phyloP scores from a whole-genome alignment of 192 early-diverging fungal species.

The Geranomyces variabilis region DNA sequence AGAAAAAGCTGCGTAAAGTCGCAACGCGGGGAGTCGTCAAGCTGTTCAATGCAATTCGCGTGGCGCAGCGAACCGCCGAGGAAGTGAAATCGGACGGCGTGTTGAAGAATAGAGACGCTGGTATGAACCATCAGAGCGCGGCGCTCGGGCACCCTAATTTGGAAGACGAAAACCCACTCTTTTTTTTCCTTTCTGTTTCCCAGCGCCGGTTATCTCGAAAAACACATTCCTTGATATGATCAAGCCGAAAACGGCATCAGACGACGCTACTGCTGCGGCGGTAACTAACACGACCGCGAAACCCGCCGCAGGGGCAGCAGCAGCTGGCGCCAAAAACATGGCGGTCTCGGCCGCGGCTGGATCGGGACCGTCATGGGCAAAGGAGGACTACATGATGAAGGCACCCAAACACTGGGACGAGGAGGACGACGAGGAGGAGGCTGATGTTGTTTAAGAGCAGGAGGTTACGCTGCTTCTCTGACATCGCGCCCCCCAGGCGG shows the following conservation, averaged over 20 bases:
- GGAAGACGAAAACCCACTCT: too few relatives aligned
- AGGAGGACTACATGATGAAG: slow-evolving; percentile 39
- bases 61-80: slow-evolving; percentile 80
- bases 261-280: background rate
- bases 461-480: too few relatives aligned
- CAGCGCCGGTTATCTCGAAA: slow-evolving; percentile 29
- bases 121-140: too few relatives aligned
- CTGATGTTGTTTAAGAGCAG: slow-evolving; percentile 5
- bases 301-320: too few relatives aligned
- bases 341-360: background rate
- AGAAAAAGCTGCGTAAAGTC: slow-evolving; percentile 86
- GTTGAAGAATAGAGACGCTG: slow-evolving; percentile 35
- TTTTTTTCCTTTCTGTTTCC: background rate
- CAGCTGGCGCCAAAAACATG: background rate
- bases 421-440: slow-evolving; percentile 39
- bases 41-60: slow-evolving; percentile 92
- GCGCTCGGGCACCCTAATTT: too few relatives aligned
- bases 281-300: too few relatives aligned
- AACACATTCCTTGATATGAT: slow-evolving; percentile 38
- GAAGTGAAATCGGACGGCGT: slow-evolving; percentile 60
- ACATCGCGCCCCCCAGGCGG: too few relatives aligned
- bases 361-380: slow-evolving; percentile 27
- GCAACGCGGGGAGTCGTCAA: slow-evolving; percentile 92
- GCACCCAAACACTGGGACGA: slow-evolving; percentile 50
- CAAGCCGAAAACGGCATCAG: slow-evolving; percentile 12